Percentiles rank a stretch among this genome's conserved stretches.
Evolutionary conservation across 176 grass and related monocot species (phyloP).

Genomic region (Phragmites australis): DNA sequence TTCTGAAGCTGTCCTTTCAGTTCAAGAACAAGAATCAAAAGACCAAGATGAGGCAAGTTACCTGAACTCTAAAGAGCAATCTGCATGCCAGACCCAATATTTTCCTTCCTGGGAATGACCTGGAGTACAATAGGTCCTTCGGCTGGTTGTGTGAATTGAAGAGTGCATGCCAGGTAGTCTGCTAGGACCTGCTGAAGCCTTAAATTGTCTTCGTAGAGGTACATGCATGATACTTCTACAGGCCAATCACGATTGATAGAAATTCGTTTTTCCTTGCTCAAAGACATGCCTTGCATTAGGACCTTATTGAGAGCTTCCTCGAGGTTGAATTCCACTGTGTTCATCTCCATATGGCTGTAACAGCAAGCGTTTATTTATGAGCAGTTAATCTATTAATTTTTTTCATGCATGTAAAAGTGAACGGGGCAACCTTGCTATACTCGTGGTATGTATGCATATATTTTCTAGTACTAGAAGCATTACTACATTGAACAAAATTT

Average conservation of each 20-base stretch:
- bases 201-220: slow-evolving; percentile 88
- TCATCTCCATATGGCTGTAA: slow-evolving; percentile 84
- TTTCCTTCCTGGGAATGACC: slow-evolving; percentile 75
- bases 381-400: slow-evolving; percentile 1
- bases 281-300: slow-evolving; percentile 77
- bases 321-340: slow-evolving; percentile 80
- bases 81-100: slow-evolving; percentile 75
- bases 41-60: slow-evolving; percentile 28
- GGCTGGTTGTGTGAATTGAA: slow-evolving; percentile 71
- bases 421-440: background rate
- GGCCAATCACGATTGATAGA: slow-evolving; percentile 80
- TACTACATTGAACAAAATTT: background rate
- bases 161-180: slow-evolving; percentile 68
- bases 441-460: background rate
- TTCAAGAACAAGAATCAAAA: slow-evolving; percentile 31
- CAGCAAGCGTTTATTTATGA: slow-evolving; percentile 12
- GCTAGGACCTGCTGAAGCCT: slow-evolving; percentile 95
- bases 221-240: slow-evolving; percentile 74
- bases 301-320: slow-evolving; percentile 73
- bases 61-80: slow-evolving; percentile 97
- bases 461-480: slow-evolving; percentile 2
- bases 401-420: background rate
- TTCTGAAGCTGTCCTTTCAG: slow-evolving; percentile 12
- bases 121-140: slow-evolving; percentile 78
- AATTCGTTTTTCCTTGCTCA: slow-evolving; percentile 69